A percentile compares a stretch with the other conserved stretches of the same genome.
Conservation (phyloP, 257 asterid genomes). For the Solanum acaule region DNA sequence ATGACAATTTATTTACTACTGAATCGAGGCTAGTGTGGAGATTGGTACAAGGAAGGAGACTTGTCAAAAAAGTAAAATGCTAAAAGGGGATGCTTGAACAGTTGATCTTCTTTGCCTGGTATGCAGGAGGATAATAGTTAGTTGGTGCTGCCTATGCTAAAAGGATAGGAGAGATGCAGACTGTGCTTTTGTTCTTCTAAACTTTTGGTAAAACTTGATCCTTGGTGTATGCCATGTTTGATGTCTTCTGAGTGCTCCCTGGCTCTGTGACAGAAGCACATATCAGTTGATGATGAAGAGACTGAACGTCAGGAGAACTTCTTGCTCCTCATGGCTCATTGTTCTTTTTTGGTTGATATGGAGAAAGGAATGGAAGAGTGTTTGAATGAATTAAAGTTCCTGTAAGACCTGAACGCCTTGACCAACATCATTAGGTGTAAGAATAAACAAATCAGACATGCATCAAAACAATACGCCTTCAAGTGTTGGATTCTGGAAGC, state of each 20-base stretch:
- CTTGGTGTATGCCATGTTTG: background rate
- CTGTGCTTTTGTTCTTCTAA: background rate
- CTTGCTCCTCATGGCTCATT: background rate
- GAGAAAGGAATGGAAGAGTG: background rate
- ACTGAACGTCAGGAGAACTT: background rate
- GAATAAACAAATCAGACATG: background rate
- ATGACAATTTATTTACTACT: background rate
- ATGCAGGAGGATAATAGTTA: background rate
- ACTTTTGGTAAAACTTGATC: background rate
- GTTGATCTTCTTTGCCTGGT: background rate
- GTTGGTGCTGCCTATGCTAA: background rate
- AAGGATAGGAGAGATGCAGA: background rate
- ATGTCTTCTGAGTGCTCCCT: background rate
- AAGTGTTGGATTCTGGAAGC: background rate
- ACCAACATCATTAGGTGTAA: background rate
- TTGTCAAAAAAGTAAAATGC: background rate
- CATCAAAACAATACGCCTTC: background rate
- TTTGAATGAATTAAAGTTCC: background rate
- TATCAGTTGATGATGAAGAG: background rate
- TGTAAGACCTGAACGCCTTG: background rate
- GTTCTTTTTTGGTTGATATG: background rate
- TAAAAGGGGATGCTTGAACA: background rate
- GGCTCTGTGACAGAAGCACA: background rate
- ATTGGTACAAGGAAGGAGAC: background rate
- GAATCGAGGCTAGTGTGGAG: background rate